Evolutionary conservation across 1,284 basidiomycete genomes (phyloP), one percentile per base, ranked within the genome.

Genomic region (Irpex sp.): DNA sequence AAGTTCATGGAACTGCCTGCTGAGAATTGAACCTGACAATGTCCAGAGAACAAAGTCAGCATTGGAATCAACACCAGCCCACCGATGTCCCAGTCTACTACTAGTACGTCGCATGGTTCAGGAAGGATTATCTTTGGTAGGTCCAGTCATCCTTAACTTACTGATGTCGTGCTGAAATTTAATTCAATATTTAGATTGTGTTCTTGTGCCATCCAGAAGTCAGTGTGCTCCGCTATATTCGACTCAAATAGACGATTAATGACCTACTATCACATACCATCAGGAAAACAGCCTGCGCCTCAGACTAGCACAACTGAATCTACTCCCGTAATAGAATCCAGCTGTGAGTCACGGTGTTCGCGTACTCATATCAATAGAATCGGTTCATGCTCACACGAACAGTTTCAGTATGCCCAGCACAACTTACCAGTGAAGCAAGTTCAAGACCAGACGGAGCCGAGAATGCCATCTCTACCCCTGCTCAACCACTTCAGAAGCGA

Each of bases 121-220:
- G 39, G 39, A n/a, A 46, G n/a, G 39, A 61, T 66, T 64, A 58
- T 60, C 15, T 7, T 35, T 15, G 33, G 59, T 37, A 33, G 36
- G 31, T 51, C 19, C 21, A 31, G n/a, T 17, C 31, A 35, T 55
- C 31, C 5, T 35, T 13, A 55, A 13, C 11, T 53, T 55, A 35
- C 13, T 4, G 9, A 13, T 26, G 4, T 15, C 8, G 11, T 57
- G 37, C 55, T 36, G 55, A 36, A n/a, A 26, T 31, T 35, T 19
- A 54, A 35, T 17, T 26, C 33, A 31, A 58, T 43, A 8, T 47
- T 15, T 33, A 60, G 59, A 60, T 35, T 60, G 59, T 50, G 59
- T 60, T 8, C 59, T 60, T 35, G 11, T 60, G 31, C 56, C 51
- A 19, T 50, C 59, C 9, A 43, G 46, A 26, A 5, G 26, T 47